phyloP scores from a whole-genome alignment of 1,284 basidiomycete species.

The Ganoderma multipileum region DNA sequence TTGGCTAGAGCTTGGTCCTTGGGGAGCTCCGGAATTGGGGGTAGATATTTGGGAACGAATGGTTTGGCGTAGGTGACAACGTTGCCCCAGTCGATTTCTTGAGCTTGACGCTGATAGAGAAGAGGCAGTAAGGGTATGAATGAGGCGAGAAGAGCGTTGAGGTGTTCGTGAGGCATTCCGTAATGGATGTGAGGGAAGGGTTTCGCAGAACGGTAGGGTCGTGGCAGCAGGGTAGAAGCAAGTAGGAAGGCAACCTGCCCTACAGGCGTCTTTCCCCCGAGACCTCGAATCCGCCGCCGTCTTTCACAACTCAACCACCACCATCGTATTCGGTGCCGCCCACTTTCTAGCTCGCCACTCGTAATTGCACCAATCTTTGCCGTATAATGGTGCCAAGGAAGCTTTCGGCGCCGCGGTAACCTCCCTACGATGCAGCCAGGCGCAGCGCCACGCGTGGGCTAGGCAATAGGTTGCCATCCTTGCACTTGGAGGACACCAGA shows the following conservation, averaged over 20 bases:
- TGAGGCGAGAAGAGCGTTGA: background rate
- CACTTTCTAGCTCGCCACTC: background rate
- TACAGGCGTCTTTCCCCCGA: background rate
- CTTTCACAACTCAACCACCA: conserved; percentile 1
- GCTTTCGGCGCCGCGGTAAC: background rate
- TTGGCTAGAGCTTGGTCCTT: background rate
- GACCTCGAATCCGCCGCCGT: background rate
- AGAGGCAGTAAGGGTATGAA: background rate
- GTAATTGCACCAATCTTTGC: background rate
- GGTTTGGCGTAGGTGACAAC: background rate
- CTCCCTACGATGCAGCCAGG: too few species aligned
- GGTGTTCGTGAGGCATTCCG: background rate
- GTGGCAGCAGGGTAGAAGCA: background rate
- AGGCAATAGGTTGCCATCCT: too few species aligned
- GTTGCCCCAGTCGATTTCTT: background rate
- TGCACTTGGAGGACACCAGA: background rate
- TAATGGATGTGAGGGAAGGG: background rate
- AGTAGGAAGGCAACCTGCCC: background rate
- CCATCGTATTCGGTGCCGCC: background rate
- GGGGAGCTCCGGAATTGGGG: background rate
- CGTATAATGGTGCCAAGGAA: background rate
- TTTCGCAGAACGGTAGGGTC: background rate
- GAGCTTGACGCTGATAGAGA: background rate
- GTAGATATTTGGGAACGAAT: conserved; percentile 1
- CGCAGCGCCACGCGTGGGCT: background rate